Percentiles rank a stretch among this genome's conserved stretches.
phyloP scores from a whole-genome alignment of 768 basidiomycete genomes.

The Porpolomopsis calyptriformis region DNA sequence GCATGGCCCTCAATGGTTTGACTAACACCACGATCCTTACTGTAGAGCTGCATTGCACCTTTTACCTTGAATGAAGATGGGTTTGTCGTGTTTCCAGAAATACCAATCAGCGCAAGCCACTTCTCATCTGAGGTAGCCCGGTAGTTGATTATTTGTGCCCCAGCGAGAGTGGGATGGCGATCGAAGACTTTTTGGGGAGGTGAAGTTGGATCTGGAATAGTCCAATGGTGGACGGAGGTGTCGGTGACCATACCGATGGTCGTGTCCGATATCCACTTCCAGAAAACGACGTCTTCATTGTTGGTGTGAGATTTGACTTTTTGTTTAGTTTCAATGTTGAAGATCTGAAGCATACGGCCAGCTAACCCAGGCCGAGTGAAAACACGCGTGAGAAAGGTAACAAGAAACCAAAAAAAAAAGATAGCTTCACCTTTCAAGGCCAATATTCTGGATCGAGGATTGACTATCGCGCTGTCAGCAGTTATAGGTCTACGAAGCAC shows the following conservation, averaged over 20 bases:
- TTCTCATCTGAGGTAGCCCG: constrained; percentile 87
- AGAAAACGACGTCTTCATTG: constrained; percentile 92
- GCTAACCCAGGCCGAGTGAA: too few species aligned
- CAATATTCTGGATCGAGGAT: constrained; percentile 90
- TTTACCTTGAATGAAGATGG: constrained; percentile 98
- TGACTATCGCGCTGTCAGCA: constrained; percentile 99
- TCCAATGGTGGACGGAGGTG: constrained; percentile 87
- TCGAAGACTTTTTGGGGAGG: constrained; percentile 91
- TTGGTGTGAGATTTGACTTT: constrained; percentile 95
- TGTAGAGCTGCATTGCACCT: constrained; percentile 96
- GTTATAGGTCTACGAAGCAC: constrained; percentile 91
- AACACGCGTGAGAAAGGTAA: constrained; percentile 9
- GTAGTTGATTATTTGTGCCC: constrained; percentile 98
- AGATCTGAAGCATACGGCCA: constrained; percentile 88
- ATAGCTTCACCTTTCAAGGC: constrained; percentile 70
- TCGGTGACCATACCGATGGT: constrained; percentile 96
- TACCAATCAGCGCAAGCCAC: constrained; percentile 95
- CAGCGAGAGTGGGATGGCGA: constrained; percentile 86
- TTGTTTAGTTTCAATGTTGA: constrained; percentile 95
- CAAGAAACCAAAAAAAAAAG: constrained; percentile 1
- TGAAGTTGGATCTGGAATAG: constrained; percentile 61
- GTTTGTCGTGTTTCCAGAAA: constrained; percentile 84
- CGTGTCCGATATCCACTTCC: constrained; percentile 94
- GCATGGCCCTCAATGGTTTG: constrained; percentile 99
- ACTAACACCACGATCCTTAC: constrained; percentile 81